Percentiles rank a stretch among this genome's conserved stretches.
phyloP scores from a whole-genome alignment of 768 basidiomycete genomes.

The Hericium rajendrae region DNA sequence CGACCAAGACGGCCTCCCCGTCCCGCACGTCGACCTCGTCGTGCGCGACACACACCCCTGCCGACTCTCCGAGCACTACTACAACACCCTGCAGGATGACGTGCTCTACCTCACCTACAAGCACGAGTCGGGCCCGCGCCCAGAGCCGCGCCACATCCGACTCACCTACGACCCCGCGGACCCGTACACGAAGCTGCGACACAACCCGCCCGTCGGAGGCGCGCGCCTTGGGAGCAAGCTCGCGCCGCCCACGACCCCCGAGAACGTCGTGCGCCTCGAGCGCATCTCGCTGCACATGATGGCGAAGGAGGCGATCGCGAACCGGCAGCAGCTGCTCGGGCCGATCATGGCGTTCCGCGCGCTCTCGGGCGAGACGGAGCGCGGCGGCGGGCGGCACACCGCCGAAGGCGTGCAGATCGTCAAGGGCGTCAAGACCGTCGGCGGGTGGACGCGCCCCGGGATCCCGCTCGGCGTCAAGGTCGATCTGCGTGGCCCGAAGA shows the following conservation, averaged over 20 bases:
- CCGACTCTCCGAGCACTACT: conserved; percentile 78
- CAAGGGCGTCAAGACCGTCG: conserved; percentile 51
- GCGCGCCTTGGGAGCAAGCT: conserved; percentile 53
- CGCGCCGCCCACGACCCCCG: conserved; percentile 53
- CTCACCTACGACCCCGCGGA: conserved; percentile 66
- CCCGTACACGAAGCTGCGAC: conserved; percentile 75
- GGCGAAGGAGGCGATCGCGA: conserved; percentile 68
- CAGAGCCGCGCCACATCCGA: conserved; percentile 47
- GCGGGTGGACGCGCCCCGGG: conserved; percentile 80
- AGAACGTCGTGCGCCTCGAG: conserved; percentile 70
- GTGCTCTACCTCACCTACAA: conserved; percentile 92
- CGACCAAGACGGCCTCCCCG: conserved; percentile 55
- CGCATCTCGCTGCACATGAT: conserved; percentile 81
- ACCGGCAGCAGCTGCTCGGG: conserved; percentile 66
- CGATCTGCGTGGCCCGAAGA: conserved; percentile 79
- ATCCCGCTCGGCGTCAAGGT: conserved; percentile 84
- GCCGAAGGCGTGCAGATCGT: conserved; percentile 74
- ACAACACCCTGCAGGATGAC: conserved; percentile 73
- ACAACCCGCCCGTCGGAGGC: conserved; percentile 69
- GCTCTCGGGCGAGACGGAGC: conserved; percentile 72
- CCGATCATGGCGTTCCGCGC: conserved; percentile 83
- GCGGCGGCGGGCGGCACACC: conserved; percentile 65
- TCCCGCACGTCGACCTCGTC: conserved; percentile 56
- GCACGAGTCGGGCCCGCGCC: conserved; percentile 53
- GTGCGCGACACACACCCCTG: conserved; percentile 63